Evolutionary conservation across 345 rosid genomes (phyloP), one percentile per base, ranked within the genome.

Genomic region (Aethionema arabicum): DNA sequence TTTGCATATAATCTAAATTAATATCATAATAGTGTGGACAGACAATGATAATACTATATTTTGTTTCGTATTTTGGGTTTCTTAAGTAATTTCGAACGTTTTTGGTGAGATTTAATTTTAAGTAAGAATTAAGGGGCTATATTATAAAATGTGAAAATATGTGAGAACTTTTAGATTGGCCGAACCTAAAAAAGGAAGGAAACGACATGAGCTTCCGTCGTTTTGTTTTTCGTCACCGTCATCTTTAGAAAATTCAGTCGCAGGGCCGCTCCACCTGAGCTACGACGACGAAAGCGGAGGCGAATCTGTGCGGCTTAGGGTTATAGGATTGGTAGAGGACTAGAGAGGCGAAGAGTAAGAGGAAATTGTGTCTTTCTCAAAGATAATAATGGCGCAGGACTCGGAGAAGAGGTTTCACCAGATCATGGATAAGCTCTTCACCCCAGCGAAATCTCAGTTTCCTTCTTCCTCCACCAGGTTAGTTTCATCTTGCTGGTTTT

Each of bases 361-460:
- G 0, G 45, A 48, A 56, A 32, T 13, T 64, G 35, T 39, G 7
- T 33, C 33, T 33, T 7, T 33, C 3, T 33, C 3, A 37, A 43
- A 42, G 58, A 37, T 46, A 52, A 43, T 31, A 8, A 91, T 88
- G 95, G 81, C 82, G 27, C 77, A 75, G 50, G 91, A 88, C 60
- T 74, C 88, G 5, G 93, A 88, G 86, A 86, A 85, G 85, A 78
- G 83, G 65, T 86, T 91, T 45, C 85, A 83, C 64, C 83, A 90
- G 11, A 80, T 92, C 72, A 88, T 92, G 95, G 86, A 88, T 63
- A 86, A 86, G 75, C 92, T 88, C 70, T 86, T 88, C 33, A 76
- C 78, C 11, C 52, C 80, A 35, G 77, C 86, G 10, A 81, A 69
- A 56, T 65, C 88, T 57, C 8, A 73, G 11, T 52, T 76, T 43